Conservation (phyloP, 768 basidiomycete species). For the Termitomyces sp. region DNA sequence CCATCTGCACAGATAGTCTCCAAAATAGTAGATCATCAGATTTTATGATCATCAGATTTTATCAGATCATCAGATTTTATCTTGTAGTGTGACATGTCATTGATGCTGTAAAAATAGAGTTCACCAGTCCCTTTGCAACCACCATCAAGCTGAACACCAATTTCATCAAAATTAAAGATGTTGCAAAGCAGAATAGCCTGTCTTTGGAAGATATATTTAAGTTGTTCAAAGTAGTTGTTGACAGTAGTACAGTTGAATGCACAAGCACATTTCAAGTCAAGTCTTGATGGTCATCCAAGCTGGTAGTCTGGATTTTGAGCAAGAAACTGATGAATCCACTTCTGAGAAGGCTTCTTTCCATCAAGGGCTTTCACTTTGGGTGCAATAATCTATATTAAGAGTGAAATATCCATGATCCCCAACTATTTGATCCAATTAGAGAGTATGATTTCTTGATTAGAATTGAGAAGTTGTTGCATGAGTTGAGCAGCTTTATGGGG, state of each 20-base stretch:
- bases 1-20: slow-evolving; percentile 43
- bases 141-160: slow-evolving; percentile 23
- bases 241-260: background rate
- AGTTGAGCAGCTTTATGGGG: background rate
- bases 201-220: background rate
- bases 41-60: slow-evolving; percentile 23
- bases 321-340: background rate
- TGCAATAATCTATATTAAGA: background rate
- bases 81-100: background rate
- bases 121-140: slow-evolving; percentile 7
- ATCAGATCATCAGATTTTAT: slow-evolving; percentile 26
- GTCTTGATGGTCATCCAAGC: background rate
- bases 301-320: background rate
- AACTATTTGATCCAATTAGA: background rate
- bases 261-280: background rate
- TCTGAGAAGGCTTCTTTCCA: background rate
- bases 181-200: background rate
- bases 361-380: background rate
- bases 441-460: background rate
- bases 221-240: background rate
- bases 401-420: background rate
- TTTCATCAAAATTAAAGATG: slow-evolving; percentile 14
- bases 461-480: background rate
- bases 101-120: background rate
- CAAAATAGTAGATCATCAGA: slow-evolving; percentile 37